phyloP scores from a whole-genome alignment of 352 stramenopile genomes.

The Peronospora tabacina region DNA sequence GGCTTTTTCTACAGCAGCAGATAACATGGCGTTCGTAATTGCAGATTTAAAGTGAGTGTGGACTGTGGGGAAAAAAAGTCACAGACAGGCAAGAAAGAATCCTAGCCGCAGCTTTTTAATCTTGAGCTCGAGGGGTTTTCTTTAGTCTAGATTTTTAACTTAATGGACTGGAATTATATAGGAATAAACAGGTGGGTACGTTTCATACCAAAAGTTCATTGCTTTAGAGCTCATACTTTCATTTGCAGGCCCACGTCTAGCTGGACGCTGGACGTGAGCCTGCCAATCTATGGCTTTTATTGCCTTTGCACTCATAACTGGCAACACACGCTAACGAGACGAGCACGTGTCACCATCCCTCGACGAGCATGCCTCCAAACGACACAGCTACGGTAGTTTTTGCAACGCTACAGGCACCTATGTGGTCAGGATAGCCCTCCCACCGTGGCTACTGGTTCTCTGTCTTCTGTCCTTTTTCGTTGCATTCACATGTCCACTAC shows the following conservation, averaged over 20 bases:
- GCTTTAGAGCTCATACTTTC: too few species aligned
- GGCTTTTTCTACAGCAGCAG: slow-evolving; percentile 18
- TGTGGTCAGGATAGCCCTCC: slow-evolving; percentile 22
- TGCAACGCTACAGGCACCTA: slow-evolving; percentile 25
- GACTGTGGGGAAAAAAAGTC: slow-evolving; percentile 6
- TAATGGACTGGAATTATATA: too few species aligned
- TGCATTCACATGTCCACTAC: slow-evolving; percentile 54
- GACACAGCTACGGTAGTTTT: background rate
- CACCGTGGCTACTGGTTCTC: slow-evolving; percentile 42
- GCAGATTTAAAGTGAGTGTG: slow-evolving; percentile 8
- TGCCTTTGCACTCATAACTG: slow-evolving; percentile 19
- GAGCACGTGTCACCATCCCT: slow-evolving; percentile 14
- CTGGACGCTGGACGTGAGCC: too few species aligned
- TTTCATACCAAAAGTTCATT: too few species aligned
- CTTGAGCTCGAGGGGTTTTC: slow-evolving; percentile 9
- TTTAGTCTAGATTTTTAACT: too few species aligned
- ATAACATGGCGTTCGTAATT: slow-evolving; percentile 21
- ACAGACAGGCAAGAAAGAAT: slow-evolving; percentile 2
- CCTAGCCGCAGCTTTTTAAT: slow-evolving; percentile 22
- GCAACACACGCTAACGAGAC: slow-evolving; percentile 23
- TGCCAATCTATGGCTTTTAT: slow-evolving; percentile 36
- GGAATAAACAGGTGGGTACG: too few species aligned
- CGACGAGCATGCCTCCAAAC: too few species aligned
- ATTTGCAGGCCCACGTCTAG: slow-evolving; percentile 38
- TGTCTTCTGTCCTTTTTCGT: slow-evolving; percentile 26